Evolutionary conservation across 257 asterid genomes (phyloP), one percentile per base, ranked within the genome.

Genomic region (Ehretia macrophylla): DNA sequence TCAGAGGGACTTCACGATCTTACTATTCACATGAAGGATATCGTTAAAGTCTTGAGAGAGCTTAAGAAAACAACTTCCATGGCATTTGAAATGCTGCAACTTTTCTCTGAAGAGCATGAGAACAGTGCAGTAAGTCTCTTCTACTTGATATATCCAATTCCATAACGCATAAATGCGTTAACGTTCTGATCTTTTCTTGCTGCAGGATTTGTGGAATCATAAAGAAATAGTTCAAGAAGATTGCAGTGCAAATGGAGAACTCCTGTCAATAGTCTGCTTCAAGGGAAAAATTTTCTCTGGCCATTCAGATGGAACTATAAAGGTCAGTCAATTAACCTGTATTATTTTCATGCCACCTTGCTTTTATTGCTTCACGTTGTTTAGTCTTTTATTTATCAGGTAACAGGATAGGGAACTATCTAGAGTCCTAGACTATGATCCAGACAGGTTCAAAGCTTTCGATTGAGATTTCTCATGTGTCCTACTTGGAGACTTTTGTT

Each of bases 261-360:
- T 89, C 55, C 60, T 79, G 40, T 38, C 92, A 0, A 48, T 84
- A n/a, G 71, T 80, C 58, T 79, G 76, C 81, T 80, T 72, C 75
- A 79, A 70, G 51, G 83, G 73, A 50, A 82, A 67, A 60, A 45
- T 84, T 46, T 80, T 82, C 81, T 84, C 95, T 0, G 90, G 97
- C 69, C 97, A 89, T 64, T 75, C 92, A 17, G 94, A 86, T 74
- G 97, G 97, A 60, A 77, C 87, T 19, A 72, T 89, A 75, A 84
- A 89, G 88, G 93, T 85, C 32, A 51, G 77, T 55, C 23, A 16
- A n/a, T n/a, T n/a, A 16, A 50, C 55, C 3, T 11, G 13, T 37
- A 17, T 10, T 22, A 59, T 50, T 13, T 64, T 27, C 51, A 37
- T 19, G 16, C 45, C 8, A 19, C 21, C 19, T 22, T 17, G 10